Conservation (phyloP, 495 filamentous ascomycete genomes). For the Trypethelium eluteriae region DNA sequence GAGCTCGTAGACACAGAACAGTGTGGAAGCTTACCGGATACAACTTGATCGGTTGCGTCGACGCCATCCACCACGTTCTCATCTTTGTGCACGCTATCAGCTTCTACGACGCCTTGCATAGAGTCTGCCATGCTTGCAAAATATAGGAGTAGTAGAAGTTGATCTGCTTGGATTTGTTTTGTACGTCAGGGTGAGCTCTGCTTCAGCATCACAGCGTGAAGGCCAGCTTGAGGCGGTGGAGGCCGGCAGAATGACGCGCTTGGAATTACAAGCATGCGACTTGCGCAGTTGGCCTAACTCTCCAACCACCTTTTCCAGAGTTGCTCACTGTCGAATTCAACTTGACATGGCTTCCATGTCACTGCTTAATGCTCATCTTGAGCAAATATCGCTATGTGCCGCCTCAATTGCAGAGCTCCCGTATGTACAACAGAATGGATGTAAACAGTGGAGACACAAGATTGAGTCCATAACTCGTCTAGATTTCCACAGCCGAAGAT, state of each 20-base stretch:
- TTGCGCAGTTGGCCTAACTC: background rate
- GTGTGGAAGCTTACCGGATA: background rate
- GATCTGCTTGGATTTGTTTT: conserved; percentile 16
- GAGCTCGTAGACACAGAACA: too few relatives aligned
- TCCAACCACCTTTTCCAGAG: background rate
- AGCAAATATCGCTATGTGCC: conserved; percentile 81
- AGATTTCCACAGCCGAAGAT: conserved; percentile 88
- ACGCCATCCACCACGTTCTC: conserved; percentile 15
- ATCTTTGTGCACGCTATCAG: conserved; percentile 5
- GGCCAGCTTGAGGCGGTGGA: background rate
- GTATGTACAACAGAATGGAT: conserved; percentile 42
- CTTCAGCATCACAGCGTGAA: background rate
- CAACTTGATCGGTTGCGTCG: background rate
- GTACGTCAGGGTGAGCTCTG: background rate
- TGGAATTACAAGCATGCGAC: background rate
- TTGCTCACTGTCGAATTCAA: background rate
- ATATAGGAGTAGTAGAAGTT: conserved; percentile 8
- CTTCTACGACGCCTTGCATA: conserved; percentile 35
- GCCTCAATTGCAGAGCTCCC: conserved; percentile 76
- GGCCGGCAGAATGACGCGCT: conserved; percentile 6
- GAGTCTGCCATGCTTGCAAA: conserved; percentile 32
- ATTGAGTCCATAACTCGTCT: background rate
- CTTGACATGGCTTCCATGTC: conserved; percentile 35
- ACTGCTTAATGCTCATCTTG: conserved; percentile 73
- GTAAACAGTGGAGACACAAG: background rate